A percentile compares a stretch with the other conserved stretches of the same genome.
Evolutionary conservation across 2,329 filamentous ascomycete species (phyloP).

Genomic region (Graphilbum fragrans): DNA sequence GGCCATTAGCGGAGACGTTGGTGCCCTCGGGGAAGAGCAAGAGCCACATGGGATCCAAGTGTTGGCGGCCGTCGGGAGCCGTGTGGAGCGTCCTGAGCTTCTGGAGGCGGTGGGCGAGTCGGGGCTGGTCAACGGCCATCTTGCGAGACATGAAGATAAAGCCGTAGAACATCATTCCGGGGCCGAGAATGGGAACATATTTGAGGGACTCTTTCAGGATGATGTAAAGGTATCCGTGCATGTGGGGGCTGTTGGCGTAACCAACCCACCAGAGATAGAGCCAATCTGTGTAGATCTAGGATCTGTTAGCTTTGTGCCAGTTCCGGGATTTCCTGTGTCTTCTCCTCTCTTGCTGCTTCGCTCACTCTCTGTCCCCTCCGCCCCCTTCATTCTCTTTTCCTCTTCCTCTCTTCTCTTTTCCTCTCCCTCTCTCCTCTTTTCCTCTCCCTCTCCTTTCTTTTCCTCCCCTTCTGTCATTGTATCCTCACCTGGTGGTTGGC

Average conservation of each 20-base stretch:
- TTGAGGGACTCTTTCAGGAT: constrained; percentile 82
- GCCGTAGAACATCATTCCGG: constrained; percentile 73
- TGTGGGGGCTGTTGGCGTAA: constrained; percentile 63
- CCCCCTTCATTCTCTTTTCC: too few relatives aligned
- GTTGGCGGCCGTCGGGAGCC: constrained; percentile 40
- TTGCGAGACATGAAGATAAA: constrained; percentile 91
- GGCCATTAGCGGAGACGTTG: constrained; percentile 60
- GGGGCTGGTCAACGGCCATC: constrained; percentile 66
- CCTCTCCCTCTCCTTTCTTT: too few relatives aligned
- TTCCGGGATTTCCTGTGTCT: too few relatives aligned
- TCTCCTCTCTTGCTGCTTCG: too few relatives aligned
- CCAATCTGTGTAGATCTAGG: constrained; percentile 80
- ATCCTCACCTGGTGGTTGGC: constrained; percentile 65
- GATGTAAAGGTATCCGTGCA: constrained; percentile 82
- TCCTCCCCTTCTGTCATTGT: neutral
- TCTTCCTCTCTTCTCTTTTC: neutral
- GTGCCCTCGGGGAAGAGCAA: constrained; percentile 82
- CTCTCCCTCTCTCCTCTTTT: too few relatives aligned
- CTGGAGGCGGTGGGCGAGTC: constrained; percentile 60
- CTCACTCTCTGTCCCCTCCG: too few relatives aligned
- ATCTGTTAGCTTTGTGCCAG: constrained; percentile 11
- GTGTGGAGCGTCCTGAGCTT: constrained; percentile 50
- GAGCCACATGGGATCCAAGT: constrained; percentile 76
- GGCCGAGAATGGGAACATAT: constrained; percentile 66
- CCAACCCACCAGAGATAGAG: constrained; percentile 87